Conservation (phyloP, 2,329 filamentous ascomycete genomes). For the Xylaria sp. region DNA sequence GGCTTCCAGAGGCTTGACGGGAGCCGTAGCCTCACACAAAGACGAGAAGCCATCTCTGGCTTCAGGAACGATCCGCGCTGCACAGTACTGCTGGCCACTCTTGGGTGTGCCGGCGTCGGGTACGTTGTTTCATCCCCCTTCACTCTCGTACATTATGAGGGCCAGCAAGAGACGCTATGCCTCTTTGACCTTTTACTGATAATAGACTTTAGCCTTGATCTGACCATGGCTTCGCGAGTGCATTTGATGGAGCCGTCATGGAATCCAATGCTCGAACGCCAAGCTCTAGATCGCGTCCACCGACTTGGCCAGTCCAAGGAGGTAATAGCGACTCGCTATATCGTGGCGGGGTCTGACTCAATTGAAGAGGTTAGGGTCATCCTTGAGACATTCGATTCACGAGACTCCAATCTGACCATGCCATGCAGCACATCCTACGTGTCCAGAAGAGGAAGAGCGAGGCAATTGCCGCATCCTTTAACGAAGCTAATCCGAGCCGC, state of each 20-base stretch:
- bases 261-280: conserved; percentile 59
- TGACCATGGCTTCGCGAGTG: conserved; percentile 53
- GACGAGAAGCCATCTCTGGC: conserved; percentile 23
- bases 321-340: conserved; percentile 53
- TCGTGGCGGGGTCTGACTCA: too few species aligned
- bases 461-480: too few species aligned
- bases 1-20: conserved; percentile 37
- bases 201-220: conserved; percentile 56
- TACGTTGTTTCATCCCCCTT: conserved; percentile 14
- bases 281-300: conserved; percentile 56
- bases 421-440: too few species aligned
- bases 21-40: conserved; percentile 6
- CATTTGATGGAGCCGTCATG: conserved; percentile 61
- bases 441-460: too few species aligned
- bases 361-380: too few species aligned
- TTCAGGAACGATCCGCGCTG: conserved; percentile 32
- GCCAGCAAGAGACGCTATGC: too few species aligned
- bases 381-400: too few species aligned
- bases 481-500: too few species aligned
- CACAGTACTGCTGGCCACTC: conserved; percentile 40
- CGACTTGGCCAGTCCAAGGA: conserved; percentile 51
- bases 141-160: too few species aligned
- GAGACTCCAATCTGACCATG: too few species aligned
- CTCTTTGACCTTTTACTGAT: too few species aligned
- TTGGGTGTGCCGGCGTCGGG: conserved; percentile 42